These are phyloP conservation scores for Allium cepa DNA, from an alignment of 106 monocot genomes.

Conservation along the genomic window DNA sequence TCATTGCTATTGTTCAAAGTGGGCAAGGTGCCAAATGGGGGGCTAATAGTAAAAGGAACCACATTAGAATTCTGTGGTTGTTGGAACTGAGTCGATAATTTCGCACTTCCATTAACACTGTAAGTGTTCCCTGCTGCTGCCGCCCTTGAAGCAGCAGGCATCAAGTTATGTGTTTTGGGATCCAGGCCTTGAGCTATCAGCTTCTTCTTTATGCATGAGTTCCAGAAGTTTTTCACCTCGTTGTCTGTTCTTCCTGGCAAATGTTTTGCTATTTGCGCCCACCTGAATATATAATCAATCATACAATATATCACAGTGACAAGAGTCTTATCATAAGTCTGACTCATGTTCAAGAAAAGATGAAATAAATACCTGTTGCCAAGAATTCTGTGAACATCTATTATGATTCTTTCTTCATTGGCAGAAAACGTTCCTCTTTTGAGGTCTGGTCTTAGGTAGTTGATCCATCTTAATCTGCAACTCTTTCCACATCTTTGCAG, in stretches of 20 bases:
- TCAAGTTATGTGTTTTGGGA: constrained; percentile 83
- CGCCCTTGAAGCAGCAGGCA: constrained; percentile 17
- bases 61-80: constrained; percentile 6
- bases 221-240: constrained; percentile 86
- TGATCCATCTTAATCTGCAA: constrained; percentile 10
- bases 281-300: constrained; percentile 21
- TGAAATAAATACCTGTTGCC: constrained; percentile 43
- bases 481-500: constrained; percentile 11
- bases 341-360: too few species aligned
- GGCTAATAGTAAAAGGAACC: constrained; percentile 52
- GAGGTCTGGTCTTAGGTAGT: constrained; percentile 50
- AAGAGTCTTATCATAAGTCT: too few species aligned
- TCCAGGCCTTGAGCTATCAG: constrained; percentile 75
- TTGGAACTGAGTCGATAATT: constrained; percentile 24
- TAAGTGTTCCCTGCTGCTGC: too few species aligned
- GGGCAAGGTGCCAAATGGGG: constrained; percentile 26
- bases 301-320: too few species aligned
- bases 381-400: constrained; percentile 73
- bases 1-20: constrained; percentile 6
- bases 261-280: constrained; percentile 87
- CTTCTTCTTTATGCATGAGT: constrained; percentile 83
- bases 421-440: constrained; percentile 60
- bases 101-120: background rate
- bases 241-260: constrained; percentile 77
- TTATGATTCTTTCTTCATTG: constrained; percentile 63